These are phyloP conservation scores for Podaxis rugospora DNA, from an alignment of 768 basidiomycete species.

Conservation along the genomic window DNA sequence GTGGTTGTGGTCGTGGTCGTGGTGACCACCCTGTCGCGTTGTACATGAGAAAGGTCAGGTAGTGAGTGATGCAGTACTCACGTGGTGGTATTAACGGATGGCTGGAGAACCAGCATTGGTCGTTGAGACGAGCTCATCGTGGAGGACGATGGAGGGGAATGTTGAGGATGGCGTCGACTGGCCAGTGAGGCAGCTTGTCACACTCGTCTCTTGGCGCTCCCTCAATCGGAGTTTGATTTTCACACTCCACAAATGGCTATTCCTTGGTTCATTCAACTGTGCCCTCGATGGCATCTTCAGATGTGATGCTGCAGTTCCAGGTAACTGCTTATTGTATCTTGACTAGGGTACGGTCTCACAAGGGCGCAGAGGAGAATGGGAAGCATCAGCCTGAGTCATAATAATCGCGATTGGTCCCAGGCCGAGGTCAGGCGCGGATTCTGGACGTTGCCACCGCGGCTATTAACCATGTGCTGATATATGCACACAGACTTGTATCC, in stretches of 20 bases:
- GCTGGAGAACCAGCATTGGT: slow-evolving; percentile 68
- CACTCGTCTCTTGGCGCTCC: slow-evolving; percentile 11
- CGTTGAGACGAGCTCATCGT: slow-evolving; percentile 60
- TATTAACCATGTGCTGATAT: background rate
- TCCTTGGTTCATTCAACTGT: slow-evolving; percentile 19
- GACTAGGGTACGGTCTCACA: background rate
- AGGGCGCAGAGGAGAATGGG: background rate
- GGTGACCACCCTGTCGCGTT: slow-evolving; percentile 66
- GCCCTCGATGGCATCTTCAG: background rate
- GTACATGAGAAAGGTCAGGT: slow-evolving; percentile 16
- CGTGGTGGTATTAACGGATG: slow-evolving; percentile 84
- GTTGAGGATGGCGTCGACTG: slow-evolving; percentile 12
- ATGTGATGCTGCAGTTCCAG: background rate
- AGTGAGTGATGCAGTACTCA: slow-evolving; percentile 31
- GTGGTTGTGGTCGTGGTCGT: slow-evolving; percentile 90
- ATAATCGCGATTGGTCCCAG: background rate
- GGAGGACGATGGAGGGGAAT: slow-evolving; percentile 19
- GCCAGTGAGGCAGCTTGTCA: slow-evolving; percentile 4
- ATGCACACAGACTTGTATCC: background rate
- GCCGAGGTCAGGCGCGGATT: background rate
- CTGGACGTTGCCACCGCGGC: background rate
- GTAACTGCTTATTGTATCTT: background rate
- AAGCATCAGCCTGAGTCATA: background rate
- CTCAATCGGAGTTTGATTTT: slow-evolving; percentile 25
- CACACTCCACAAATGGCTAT: slow-evolving; percentile 21